Evolutionary conservation across 2,329 filamentous ascomycete genomes (phyloP).

Genomic region (Penicillium sp.): DNA sequence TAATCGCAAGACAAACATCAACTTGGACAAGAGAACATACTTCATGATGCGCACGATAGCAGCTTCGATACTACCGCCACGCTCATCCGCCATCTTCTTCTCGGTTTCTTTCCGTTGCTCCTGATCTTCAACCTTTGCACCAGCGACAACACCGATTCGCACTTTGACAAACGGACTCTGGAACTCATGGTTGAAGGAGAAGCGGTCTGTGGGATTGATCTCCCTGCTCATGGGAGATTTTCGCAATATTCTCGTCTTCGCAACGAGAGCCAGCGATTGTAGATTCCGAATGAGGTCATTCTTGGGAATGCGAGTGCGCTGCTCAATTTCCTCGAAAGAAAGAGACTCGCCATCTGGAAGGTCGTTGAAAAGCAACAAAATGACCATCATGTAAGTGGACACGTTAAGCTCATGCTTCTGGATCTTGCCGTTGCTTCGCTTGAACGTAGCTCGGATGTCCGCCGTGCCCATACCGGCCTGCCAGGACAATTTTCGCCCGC

Average conservation of each 20-base stretch:
- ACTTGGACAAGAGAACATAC: slow-evolving; percentile 26
- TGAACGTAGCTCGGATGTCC: slow-evolving; percentile 78
- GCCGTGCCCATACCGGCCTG: slow-evolving; percentile 70
- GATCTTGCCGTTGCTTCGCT: slow-evolving; percentile 63
- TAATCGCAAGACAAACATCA: too few relatives aligned
- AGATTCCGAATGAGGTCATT: slow-evolving; percentile 71
- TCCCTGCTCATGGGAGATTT: slow-evolving; percentile 77
- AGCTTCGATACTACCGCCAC: slow-evolving; percentile 48
- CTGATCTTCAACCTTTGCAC: slow-evolving; percentile 74
- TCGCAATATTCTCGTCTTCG: slow-evolving; percentile 73
- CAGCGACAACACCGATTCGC: slow-evolving; percentile 77
- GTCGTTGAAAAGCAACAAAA: slow-evolving; percentile 85
- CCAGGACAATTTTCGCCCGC: slow-evolving; percentile 85
- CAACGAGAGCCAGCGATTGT: slow-evolving; percentile 73
- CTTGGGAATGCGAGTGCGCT: slow-evolving; percentile 69
- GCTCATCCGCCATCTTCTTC: slow-evolving; percentile 48
- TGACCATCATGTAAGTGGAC: slow-evolving; percentile 85
- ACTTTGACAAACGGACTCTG: slow-evolving; percentile 78
- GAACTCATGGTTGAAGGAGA: slow-evolving; percentile 78
- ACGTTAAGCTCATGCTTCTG: slow-evolving; percentile 85
- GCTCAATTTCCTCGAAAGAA: slow-evolving; percentile 73
- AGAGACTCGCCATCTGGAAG: slow-evolving; percentile 50
- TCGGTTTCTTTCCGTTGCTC: slow-evolving; percentile 52
- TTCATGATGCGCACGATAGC: slow-evolving; percentile 53
- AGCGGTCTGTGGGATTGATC: slow-evolving; percentile 69